Percentiles rank a stretch among this genome's conserved stretches.
These are phyloP conservation scores for Dittrichia graveolens DNA, from an alignment of 129 eudicot species.

Conservation along the genomic window DNA sequence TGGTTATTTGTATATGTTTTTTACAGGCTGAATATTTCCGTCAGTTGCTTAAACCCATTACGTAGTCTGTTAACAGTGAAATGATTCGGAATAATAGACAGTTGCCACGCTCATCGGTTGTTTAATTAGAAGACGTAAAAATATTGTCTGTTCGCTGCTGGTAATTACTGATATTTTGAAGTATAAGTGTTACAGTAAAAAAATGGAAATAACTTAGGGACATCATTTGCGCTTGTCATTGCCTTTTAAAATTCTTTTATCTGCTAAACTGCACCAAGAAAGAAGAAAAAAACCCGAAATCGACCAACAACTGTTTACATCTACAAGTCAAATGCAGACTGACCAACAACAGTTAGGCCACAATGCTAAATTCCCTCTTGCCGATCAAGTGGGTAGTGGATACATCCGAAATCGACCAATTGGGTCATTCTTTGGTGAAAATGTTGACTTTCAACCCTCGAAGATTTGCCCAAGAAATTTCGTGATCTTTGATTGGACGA, in stretches of 20 bases:
- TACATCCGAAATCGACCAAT: constrained; percentile 35
- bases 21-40: constrained; percentile 89
- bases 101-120: constrained; percentile 16
- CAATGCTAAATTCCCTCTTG: constrained; percentile 37
- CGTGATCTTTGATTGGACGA: constrained; percentile 65
- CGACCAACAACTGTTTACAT: too few relatives aligned
- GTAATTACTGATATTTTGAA: constrained; percentile 26
- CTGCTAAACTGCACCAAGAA: not conserved
- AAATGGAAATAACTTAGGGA: constrained; percentile 41
- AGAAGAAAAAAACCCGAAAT: not conserved
- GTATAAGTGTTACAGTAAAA: constrained; percentile 18
- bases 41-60: constrained; percentile 90
- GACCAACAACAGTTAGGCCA: constrained; percentile 33
- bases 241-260: constrained; percentile 24
- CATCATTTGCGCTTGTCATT: constrained; percentile 23
- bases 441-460: constrained; percentile 58
- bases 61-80: constrained; percentile 55
- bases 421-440: constrained; percentile 45
- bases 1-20: constrained; percentile 22
- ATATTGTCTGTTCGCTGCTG: constrained; percentile 23
- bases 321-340: constrained; percentile 49
- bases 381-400: constrained; percentile 45
- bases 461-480: constrained; percentile 65
- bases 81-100: constrained; percentile 29
- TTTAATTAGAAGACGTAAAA: constrained; percentile 29